Conservation (phyloP, 495 filamentous ascomycete genomes). For the Penicillium crystallinum region DNA sequence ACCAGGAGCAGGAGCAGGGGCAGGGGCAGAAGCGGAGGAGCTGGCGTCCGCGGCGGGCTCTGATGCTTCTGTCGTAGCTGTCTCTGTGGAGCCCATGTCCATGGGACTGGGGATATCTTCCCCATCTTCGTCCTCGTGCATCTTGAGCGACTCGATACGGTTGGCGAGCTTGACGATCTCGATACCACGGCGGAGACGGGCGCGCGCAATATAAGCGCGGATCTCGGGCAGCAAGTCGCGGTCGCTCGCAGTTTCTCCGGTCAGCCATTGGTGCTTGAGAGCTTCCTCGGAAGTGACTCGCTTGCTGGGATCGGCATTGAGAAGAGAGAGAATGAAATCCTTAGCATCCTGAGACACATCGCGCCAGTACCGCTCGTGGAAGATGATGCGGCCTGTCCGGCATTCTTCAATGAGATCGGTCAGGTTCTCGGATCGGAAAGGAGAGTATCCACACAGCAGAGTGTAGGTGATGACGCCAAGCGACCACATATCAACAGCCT, state of each 20-base stretch:
- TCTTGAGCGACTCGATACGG: slow-evolving; percentile 93
- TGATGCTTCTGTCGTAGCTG: background rate
- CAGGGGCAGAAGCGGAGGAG: background rate
- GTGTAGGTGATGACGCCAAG: slow-evolving; percentile 99
- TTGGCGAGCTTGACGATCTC: slow-evolving; percentile 96
- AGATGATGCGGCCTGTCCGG: slow-evolving; percentile 79
- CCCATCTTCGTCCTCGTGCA: slow-evolving; percentile 87
- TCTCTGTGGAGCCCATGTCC: slow-evolving; percentile 34
- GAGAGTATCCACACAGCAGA: slow-evolving; percentile 97
- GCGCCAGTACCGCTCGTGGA: slow-evolving; percentile 98
- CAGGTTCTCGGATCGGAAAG: slow-evolving; percentile 91
- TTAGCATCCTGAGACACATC: slow-evolving; percentile 96
- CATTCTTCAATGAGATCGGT: slow-evolving; percentile 95
- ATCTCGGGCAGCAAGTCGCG: slow-evolving; percentile 97
- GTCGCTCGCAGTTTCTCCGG: slow-evolving; percentile 81
- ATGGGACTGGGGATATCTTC: slow-evolving; percentile 62
- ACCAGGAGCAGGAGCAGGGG: background rate
- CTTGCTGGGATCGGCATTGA: slow-evolving; percentile 73
- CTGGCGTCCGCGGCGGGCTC: slow-evolving; percentile 6
- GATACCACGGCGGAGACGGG: slow-evolving; percentile 87
- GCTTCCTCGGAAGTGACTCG: slow-evolving; percentile 79
- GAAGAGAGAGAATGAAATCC: slow-evolving; percentile 79
- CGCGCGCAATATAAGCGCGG: slow-evolving; percentile 86
- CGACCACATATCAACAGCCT: slow-evolving; percentile 99
- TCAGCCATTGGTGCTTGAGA: slow-evolving; percentile 83